Conservation (phyloP, 129 eudicot genomes). For the carrot (Daucus carota) region DNA sequence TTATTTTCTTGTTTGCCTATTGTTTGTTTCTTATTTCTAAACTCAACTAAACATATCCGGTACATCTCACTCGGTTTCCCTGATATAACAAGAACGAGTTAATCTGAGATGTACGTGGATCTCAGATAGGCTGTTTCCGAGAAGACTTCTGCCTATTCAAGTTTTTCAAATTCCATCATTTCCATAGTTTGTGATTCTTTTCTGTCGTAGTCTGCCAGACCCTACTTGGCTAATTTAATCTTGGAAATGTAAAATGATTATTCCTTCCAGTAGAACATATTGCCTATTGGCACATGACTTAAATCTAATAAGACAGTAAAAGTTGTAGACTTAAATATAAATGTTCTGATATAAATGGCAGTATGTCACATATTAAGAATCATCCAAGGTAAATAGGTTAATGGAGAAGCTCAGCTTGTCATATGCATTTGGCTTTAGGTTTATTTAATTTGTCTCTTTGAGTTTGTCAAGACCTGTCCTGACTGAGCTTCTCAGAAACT, state of each 20-base stretch:
- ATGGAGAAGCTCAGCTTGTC: not conserved
- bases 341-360: not conserved
- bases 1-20: not conserved
- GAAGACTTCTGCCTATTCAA: not conserved
- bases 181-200: not conserved
- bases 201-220: not conserved
- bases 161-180: not conserved
- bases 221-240: conserved; percentile 2
- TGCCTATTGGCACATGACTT: conserved; percentile 3
- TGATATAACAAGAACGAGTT: not conserved
- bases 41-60: not conserved
- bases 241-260: not conserved
- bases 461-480: not conserved
- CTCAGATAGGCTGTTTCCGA: not conserved
- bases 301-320: not conserved
- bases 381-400: not conserved
- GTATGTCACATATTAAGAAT: not conserved
- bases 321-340: not conserved
- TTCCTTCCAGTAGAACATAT: not conserved
- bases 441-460: not conserved
- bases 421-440: not conserved
- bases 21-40: not conserved
- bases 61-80: not conserved
- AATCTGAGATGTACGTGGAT: not conserved
- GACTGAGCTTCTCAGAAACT: conserved; percentile 8